phyloP scores from a whole-genome alignment of 176 grass and related monocot genomes.

The Aegilops sharonensis region DNA sequence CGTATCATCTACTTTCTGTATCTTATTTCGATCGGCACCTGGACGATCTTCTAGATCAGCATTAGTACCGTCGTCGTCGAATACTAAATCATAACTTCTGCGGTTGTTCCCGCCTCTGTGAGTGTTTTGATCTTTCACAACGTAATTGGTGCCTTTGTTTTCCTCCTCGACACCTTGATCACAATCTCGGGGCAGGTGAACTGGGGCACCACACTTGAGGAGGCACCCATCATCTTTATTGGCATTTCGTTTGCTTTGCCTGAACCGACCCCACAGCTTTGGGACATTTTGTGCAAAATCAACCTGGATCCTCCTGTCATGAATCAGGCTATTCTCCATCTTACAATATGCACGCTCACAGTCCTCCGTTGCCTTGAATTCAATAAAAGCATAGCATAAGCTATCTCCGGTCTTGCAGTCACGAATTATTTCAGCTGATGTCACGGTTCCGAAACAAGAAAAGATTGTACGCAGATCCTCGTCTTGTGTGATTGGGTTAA shows the following conservation, averaged over 20 bases:
- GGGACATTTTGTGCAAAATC: conserved; percentile 1
- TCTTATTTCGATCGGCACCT: conserved; percentile 41
- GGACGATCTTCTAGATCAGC: conserved; percentile 14
- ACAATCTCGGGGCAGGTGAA: conserved; percentile 69
- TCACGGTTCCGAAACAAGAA: conserved; percentile 87
- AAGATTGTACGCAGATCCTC: conserved; percentile 91
- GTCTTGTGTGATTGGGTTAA: conserved; percentile 85
- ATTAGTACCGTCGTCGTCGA: conserved; percentile 40
- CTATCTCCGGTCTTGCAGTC: conserved; percentile 84
- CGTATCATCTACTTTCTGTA: conserved; percentile 27
- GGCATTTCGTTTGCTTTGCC: no score
- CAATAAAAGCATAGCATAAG: conserved; percentile 93
- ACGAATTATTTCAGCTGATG: conserved; percentile 78
- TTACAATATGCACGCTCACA: conserved; percentile 69
- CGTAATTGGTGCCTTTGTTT: conserved; percentile 54
- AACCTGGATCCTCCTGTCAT: conserved; percentile 91
- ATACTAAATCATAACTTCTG: conserved; percentile 72
- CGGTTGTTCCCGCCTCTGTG: conserved; percentile 59
- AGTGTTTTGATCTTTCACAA: conserved; percentile 78
- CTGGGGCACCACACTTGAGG: conserved; percentile 36
- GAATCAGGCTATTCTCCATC: conserved; percentile 96
- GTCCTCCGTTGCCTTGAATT: conserved; percentile 68
- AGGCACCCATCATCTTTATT: no score
- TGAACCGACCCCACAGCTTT: no score
- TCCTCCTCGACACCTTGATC: conserved; percentile 35